Percentiles rank a stretch among this genome's conserved stretches.
phyloP scores from a whole-genome alignment of 2,329 filamentous ascomycete genomes.

The Trichoderma citrinoviride region DNA sequence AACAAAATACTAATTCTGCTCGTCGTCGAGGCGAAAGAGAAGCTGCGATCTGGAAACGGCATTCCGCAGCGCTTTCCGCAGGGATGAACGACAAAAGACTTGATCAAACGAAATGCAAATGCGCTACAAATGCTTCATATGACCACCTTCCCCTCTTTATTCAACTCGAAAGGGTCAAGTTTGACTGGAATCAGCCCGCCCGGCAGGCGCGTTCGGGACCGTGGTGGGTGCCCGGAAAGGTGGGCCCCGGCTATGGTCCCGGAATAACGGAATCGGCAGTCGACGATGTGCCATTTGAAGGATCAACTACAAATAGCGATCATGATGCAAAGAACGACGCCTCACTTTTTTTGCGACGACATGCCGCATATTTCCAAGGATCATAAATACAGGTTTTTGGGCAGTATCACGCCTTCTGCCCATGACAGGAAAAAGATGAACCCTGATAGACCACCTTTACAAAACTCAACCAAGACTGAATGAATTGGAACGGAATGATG shows the following conservation, averaged over 20 bases:
- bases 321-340: neutral
- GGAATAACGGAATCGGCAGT: constrained; percentile 19
- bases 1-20: neutral
- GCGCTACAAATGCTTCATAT: neutral
- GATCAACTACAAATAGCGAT: neutral
- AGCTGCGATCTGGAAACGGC: neutral
- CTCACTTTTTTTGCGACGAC: neutral
- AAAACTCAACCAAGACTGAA: too few relatives aligned
- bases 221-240: neutral
- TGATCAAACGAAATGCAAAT: neutral
- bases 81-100: neutral
- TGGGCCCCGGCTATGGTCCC: neutral
- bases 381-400: neutral
- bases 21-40: neutral
- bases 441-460: too few relatives aligned
- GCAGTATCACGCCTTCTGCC: neutral
- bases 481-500: neutral
- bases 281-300: neutral
- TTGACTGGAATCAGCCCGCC: neutral
- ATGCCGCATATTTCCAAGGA: neutral
- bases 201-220: neutral
- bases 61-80: neutral
- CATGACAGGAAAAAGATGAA: too few relatives aligned
- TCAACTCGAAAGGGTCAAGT: neutral
- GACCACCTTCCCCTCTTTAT: neutral